These are phyloP conservation scores for Anthoceros angustus DNA, from an alignment of 225 moss, liverwort and hornwort genomes.

Conservation along the genomic window DNA sequence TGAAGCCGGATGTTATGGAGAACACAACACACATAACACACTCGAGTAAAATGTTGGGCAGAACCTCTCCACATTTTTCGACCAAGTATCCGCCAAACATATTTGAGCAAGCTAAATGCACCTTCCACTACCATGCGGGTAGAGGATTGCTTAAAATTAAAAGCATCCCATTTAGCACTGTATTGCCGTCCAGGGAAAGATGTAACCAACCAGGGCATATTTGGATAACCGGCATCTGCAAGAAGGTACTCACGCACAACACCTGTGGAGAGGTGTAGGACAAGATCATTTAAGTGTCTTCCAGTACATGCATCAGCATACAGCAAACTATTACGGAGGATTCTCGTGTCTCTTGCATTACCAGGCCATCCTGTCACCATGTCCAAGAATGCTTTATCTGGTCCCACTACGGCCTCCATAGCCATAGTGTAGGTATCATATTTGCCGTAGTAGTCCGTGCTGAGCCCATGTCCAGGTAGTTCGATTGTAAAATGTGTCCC, in stretches of 20 bases:
- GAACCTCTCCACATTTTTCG: slow-evolving; percentile 59
- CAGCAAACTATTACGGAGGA: slow-evolving; percentile 9
- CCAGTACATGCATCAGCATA: background rate
- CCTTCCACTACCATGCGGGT: slow-evolving; percentile 45
- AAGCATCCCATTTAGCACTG: slow-evolving; percentile 7
- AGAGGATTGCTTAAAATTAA: slow-evolving; percentile 15
- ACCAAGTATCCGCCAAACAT: slow-evolving; percentile 17
- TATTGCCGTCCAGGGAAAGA: slow-evolving; percentile 8
- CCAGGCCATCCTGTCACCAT: slow-evolving; percentile 19
- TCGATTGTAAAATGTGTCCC: background rate
- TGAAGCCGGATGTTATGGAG: slow-evolving; percentile 77
- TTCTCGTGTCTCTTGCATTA: slow-evolving; percentile 10
- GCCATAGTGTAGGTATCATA: background rate
- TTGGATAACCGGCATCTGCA: slow-evolving; percentile 19
- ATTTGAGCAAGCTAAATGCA: slow-evolving; percentile 52
- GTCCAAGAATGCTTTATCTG: slow-evolving; percentile 14
- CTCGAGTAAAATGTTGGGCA: slow-evolving; percentile 47
- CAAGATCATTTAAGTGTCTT: slow-evolving; percentile 7
- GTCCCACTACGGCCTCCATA: background rate
- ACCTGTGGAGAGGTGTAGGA: background rate
- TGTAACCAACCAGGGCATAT: slow-evolving; percentile 14
- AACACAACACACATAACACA: slow-evolving; percentile 63
- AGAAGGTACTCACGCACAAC: slow-evolving; percentile 11
- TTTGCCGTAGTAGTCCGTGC: background rate
- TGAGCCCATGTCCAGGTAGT: background rate